These are phyloP conservation scores for Sicyos baderoa DNA, from an alignment of 306 rosid genomes.

Conservation along the genomic window DNA sequence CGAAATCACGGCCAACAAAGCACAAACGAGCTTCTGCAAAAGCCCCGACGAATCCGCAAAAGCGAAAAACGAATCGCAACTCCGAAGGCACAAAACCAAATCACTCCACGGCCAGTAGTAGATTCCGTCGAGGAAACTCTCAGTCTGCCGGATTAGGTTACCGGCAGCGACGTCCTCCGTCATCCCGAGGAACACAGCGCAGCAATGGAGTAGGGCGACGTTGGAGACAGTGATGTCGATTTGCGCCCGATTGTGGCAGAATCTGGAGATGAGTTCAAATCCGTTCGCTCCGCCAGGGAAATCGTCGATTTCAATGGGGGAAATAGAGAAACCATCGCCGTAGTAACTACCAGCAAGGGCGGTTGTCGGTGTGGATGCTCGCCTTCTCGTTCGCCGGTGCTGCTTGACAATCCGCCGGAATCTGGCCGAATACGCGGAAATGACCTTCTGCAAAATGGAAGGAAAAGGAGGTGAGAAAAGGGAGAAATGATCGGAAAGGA, in stretches of 20 bases:
- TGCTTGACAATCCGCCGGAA: slow-evolving; percentile 10
- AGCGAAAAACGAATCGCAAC: slow-evolving; percentile 28
- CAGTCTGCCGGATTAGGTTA: slow-evolving; percentile 53
- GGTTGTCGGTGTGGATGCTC: background rate
- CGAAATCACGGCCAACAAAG: slow-evolving; percentile 42
- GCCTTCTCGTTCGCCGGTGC: background rate
- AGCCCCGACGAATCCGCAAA: slow-evolving; percentile 46
- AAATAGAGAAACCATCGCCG: background rate
- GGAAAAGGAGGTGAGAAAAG: background rate
- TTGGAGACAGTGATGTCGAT: slow-evolving; percentile 42
- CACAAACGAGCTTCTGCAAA: slow-evolving; percentile 49
- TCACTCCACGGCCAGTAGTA: slow-evolving; percentile 57
- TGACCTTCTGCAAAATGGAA: slow-evolving; percentile 3
- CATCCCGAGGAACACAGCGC: slow-evolving; percentile 56
- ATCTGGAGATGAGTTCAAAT: slow-evolving; percentile 55
- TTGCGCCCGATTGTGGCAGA: slow-evolving; percentile 51
- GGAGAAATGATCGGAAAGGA: background rate
- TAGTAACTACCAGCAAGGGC: background rate
- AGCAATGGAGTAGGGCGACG: slow-evolving; percentile 47
- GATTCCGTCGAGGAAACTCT: slow-evolving; percentile 42
- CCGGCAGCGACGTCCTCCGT: slow-evolving; percentile 33
- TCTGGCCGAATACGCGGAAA: slow-evolving; percentile 4
- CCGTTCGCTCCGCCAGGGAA: slow-evolving; percentile 63
- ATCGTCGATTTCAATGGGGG: slow-evolving; percentile 3
- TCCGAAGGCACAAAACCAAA: slow-evolving; percentile 35